Evolutionary conservation across 2,329 filamentous ascomycete genomes (phyloP).

Genomic region (Graphium sp.): DNA sequence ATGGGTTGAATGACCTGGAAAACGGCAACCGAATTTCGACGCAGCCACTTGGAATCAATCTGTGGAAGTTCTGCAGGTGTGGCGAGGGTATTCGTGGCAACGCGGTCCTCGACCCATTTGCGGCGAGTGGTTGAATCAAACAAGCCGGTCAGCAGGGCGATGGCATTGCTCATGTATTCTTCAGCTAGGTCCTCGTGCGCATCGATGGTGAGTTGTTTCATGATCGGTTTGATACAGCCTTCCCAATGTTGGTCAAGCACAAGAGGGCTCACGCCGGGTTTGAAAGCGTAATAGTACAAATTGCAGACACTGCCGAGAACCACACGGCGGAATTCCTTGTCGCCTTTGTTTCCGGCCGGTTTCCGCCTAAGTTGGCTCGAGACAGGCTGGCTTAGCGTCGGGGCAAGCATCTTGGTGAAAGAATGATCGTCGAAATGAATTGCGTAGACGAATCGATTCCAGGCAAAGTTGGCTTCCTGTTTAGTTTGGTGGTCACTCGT

Average conservation of each 20-base stretch:
- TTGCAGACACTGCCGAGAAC: constrained; percentile 59
- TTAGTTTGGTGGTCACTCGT: constrained; percentile 54
- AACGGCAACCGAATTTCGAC: constrained; percentile 50
- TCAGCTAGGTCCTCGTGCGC: constrained; percentile 14
- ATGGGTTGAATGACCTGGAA: constrained; percentile 44
- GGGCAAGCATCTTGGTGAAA: constrained; percentile 33
- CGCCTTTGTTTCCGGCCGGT: constrained; percentile 31
- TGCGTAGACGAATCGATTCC: constrained; percentile 69
- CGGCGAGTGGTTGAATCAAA: constrained; percentile 40
- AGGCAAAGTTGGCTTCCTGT: constrained; percentile 65
- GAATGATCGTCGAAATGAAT: constrained; percentile 45
- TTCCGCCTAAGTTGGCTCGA: constrained; percentile 51
- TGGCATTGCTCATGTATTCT: constrained; percentile 41
- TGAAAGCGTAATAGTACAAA: constrained; percentile 68
- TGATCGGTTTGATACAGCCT: constrained; percentile 47
- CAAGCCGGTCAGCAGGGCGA: constrained; percentile 51
- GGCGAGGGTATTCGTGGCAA: constrained; percentile 40
- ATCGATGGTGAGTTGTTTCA: constrained; percentile 38
- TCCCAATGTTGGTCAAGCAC: constrained; percentile 69
- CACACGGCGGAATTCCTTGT: constrained; percentile 36
- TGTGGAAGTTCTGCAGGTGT: constrained; percentile 63
- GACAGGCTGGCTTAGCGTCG: constrained; percentile 47
- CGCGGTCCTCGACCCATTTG: constrained; percentile 60
- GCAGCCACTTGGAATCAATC: constrained; percentile 75
- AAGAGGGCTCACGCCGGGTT: constrained; percentile 46